Conservation (phyloP, 768 basidiomycete genomes). For the Collybiopsis confluens region DNA sequence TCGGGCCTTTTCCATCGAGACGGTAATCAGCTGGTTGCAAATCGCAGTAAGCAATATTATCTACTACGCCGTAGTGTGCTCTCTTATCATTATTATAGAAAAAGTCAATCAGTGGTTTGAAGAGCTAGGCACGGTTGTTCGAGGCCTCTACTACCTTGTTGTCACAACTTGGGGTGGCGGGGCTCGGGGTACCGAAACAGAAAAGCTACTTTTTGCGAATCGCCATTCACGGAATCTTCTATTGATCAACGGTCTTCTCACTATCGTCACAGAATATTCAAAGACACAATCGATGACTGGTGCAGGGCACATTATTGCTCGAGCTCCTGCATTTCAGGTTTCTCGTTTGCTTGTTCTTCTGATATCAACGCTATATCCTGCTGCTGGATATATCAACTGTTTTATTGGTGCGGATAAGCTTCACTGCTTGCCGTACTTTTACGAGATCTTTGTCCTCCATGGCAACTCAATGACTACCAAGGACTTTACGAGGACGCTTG, state of each 20-base stretch:
- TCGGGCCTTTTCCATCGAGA: no score
- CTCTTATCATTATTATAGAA: no score
- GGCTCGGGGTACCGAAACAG: slow-evolving; percentile 11
- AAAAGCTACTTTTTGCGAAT: slow-evolving; percentile 11
- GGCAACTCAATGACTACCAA: background rate
- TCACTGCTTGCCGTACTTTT: background rate
- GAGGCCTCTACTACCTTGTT: slow-evolving; percentile 9
- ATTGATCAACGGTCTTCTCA: slow-evolving; percentile 11
- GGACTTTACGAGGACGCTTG: background rate
- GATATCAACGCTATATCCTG: background rate
- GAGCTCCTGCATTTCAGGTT: slow-evolving; percentile 2
- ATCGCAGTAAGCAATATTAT: no score
- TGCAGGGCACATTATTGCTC: slow-evolving; percentile 9
- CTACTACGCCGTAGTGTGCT: no score
- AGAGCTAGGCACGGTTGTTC: slow-evolving; percentile 10
- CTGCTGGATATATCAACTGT: background rate
- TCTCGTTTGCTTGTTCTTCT: slow-evolving; percentile 6
- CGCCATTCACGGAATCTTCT: slow-evolving; percentile 4
- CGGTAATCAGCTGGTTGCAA: no score
- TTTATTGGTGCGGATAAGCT: background rate
- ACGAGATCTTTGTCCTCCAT: background rate
- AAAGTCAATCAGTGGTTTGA: background rate
- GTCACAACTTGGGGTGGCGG: slow-evolving; percentile 14
- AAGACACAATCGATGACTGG: slow-evolving; percentile 14
- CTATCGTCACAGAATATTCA: slow-evolving; percentile 7